Evolutionary conservation across 139 green algal species (phyloP).

Genomic region (Auxenochlorella pyrenoidosa): DNA sequence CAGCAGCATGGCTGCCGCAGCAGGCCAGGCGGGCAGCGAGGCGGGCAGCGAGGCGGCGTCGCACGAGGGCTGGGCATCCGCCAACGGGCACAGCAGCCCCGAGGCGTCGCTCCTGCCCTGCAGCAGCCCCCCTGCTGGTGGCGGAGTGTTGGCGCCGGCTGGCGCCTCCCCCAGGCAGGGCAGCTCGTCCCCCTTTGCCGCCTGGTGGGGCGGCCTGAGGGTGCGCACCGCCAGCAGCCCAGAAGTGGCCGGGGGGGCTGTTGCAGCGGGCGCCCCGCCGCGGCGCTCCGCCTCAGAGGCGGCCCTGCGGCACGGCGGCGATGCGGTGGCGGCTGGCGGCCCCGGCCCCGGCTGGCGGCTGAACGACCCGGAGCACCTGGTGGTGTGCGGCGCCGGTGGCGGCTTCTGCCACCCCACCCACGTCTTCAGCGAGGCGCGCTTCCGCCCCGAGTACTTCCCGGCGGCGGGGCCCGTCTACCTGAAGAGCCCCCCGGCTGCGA

Average conservation of each 20-base stretch:
- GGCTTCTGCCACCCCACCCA: constrained; percentile 93
- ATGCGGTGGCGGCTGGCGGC: not conserved
- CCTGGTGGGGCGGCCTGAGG: constrained; percentile 21
- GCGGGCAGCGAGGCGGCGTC: not conserved
- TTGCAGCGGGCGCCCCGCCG: not conserved
- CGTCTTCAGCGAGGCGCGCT: constrained; percentile 76
- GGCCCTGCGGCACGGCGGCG: not conserved
- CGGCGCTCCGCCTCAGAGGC: not conserved
- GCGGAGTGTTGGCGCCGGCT: not conserved
- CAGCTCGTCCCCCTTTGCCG: not conserved
- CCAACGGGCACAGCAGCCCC: constrained; percentile 1
- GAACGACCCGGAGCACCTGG: constrained; percentile 86
- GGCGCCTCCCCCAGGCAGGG: not conserved
- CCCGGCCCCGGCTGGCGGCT: constrained; percentile 45
- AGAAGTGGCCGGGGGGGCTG: not conserved
- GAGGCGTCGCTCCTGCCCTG: not conserved
- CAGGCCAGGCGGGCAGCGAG: not conserved
- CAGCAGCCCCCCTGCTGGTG: not conserved
- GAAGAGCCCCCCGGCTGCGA: not conserved
- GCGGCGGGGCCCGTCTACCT: constrained; percentile 60
- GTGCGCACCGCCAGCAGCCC: constrained; percentile 8
- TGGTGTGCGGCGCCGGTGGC: constrained; percentile 81
- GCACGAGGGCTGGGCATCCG: too few relatives aligned
- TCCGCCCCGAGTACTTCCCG: constrained; percentile 60
- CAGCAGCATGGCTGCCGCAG: constrained; percentile 15